Percentiles rank a stretch among this genome's conserved stretches.
These are phyloP conservation scores for Pichia sporocuriosa DNA, from an alignment of 805 yeast species.

Conservation along the genomic window DNA sequence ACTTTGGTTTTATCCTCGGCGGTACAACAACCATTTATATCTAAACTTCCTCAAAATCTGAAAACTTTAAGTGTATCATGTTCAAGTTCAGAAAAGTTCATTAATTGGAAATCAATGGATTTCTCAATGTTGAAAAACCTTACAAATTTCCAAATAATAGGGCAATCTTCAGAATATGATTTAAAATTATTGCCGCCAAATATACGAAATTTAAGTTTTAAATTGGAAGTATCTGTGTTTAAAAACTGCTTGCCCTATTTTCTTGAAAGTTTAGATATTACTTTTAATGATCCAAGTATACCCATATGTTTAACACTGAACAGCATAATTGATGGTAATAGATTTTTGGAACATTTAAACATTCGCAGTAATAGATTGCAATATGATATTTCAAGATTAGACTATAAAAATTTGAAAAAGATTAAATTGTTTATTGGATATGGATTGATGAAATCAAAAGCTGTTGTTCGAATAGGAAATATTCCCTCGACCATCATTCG, in stretches of 20 bases:
- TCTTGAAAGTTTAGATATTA: neutral
- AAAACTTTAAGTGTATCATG: neutral
- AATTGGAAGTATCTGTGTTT: conserved; percentile 1
- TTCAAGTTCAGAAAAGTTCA: neutral
- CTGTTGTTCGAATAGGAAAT: conserved; percentile 2
- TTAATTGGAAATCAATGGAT: conserved; percentile 5
- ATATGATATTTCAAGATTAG: conserved; percentile 4
- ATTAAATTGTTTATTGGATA: neutral
- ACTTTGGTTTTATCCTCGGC: neutral
- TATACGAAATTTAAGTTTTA: conserved; percentile 1
- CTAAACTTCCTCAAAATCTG: neutral
- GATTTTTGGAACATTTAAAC: neutral
- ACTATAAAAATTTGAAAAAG: conserved; percentile 1
- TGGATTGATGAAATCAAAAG: conserved; percentile 1
- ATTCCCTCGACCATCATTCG: neutral
- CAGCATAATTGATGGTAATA: neutral
- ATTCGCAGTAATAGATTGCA: conserved; percentile 1
- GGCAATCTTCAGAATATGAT: conserved; percentile 4
- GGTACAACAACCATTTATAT: conserved; percentile 1
- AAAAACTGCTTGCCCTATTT: conserved; percentile 1
- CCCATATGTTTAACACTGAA: conserved; percentile 1
- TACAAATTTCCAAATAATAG: conserved; percentile 2
- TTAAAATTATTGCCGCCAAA: conserved; percentile 1
- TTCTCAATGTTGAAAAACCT: conserved; percentile 1
- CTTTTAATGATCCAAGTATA: neutral